A percentile compares a stretch with the other conserved stretches of the same genome.
phyloP scores from a whole-genome alignment of 257 asterid species.

The Solanum clarkiae region DNA sequence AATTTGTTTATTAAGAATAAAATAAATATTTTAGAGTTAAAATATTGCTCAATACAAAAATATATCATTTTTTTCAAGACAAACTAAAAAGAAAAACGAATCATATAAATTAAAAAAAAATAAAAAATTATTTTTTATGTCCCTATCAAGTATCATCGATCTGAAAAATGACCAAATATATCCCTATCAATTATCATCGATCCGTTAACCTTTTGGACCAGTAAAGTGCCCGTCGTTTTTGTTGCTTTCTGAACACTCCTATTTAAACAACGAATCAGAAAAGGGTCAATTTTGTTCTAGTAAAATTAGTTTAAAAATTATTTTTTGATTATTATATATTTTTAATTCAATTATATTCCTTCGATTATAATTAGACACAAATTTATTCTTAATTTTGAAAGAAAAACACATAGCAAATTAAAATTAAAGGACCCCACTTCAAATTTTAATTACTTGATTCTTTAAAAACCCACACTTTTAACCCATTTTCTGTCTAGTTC shows the following conservation, averaged over 20 bases:
- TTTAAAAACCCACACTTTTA: neutral
- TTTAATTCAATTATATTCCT: neutral
- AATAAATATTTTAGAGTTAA: too few species aligned
- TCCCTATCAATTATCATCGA: neutral
- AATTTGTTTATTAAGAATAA: too few species aligned
- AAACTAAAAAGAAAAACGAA: too few species aligned
- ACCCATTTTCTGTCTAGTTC: neutral
- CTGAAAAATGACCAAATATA: neutral
- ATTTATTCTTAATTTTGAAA: neutral
- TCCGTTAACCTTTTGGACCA: neutral
- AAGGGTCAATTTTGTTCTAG: neutral
- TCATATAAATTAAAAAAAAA: too few species aligned
- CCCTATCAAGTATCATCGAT: too few species aligned
- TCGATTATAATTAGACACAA: neutral
- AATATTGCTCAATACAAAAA: too few species aligned
- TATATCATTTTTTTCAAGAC: too few species aligned
- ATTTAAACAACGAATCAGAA: neutral
- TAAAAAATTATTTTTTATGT: too few species aligned
- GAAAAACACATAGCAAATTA: neutral
- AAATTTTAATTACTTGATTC: neutral
- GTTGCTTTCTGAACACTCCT: neutral
- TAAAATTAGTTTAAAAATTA: neutral
- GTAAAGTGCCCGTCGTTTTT: neutral
- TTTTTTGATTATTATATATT: rapidly evolving
- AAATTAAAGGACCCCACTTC: neutral